Evolutionary conservation across 805 yeast genomes (phyloP).

Genomic region (Pichia gijzeniarum): DNA sequence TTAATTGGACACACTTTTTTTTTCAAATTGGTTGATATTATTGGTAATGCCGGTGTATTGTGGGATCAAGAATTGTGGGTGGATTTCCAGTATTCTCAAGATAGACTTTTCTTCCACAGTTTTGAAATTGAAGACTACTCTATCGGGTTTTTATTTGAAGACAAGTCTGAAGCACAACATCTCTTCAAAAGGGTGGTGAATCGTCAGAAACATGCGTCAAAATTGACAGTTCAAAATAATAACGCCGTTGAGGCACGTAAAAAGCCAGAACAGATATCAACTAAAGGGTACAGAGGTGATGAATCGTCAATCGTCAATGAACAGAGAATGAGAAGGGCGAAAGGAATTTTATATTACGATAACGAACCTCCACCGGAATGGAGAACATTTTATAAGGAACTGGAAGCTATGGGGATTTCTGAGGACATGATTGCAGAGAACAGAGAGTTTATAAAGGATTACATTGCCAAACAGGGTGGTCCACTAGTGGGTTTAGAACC

Average conservation of each 20-base stretch:
- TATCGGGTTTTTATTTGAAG: conserved; percentile 85
- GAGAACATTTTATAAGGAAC: conserved; percentile 65
- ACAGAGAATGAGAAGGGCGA: conserved; percentile 49
- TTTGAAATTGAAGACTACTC: conserved; percentile 89
- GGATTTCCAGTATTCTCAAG: conserved; percentile 86
- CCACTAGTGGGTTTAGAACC: conserved; percentile 81
- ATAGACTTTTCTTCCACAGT: conserved; percentile 88
- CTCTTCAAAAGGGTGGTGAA: conserved; percentile 71
- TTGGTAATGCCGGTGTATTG: conserved; percentile 76
- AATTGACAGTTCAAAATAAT: conserved; percentile 77
- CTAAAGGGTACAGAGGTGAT: conserved; percentile 66
- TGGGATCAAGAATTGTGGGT: conserved; percentile 97
- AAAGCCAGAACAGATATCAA: conserved; percentile 31
- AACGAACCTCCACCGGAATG: conserved; percentile 80
- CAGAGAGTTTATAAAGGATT: conserved; percentile 73
- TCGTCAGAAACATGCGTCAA: conserved; percentile 79
- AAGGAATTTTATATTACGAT: conserved; percentile 65
- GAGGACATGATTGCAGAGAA: conserved; percentile 89
- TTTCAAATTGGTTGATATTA: conserved; percentile 79
- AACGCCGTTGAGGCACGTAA: conserved; percentile 79
- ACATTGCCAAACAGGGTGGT: conserved; percentile 67
- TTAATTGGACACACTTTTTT: conserved; percentile 91
- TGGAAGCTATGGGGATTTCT: conserved; percentile 71
- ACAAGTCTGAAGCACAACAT: conserved; percentile 79
- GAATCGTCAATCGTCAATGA: conserved; percentile 31